phyloP scores from a whole-genome alignment of 331 rosid genomes.

The Arachis monticola region DNA sequence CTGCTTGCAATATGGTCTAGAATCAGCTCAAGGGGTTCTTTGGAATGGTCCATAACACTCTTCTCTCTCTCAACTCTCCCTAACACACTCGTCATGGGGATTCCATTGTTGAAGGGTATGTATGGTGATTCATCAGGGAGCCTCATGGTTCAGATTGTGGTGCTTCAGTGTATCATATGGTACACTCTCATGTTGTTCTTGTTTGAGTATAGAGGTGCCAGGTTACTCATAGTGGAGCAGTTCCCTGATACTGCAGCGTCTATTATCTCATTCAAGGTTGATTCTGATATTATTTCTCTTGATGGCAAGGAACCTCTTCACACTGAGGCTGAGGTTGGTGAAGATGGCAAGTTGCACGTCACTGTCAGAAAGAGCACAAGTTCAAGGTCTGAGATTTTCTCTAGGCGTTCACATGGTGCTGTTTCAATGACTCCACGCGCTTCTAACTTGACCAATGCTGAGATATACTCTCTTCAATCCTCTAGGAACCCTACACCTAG shows the following conservation, averaged over 20 bases:
- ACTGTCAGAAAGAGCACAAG: constrained; percentile 75
- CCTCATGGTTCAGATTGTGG: constrained; percentile 81
- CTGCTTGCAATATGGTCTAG: constrained; percentile 62
- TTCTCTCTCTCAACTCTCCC: constrained; percentile 84
- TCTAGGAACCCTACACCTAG: constrained; percentile 92
- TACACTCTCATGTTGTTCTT: constrained; percentile 77
- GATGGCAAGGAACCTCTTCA: constrained; percentile 83
- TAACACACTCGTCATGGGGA: constrained; percentile 87
- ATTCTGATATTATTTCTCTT: constrained; percentile 70
- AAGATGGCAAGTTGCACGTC: constrained; percentile 80
- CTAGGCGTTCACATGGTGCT: constrained; percentile 73
- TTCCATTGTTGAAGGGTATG: constrained; percentile 80
- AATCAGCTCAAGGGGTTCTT: constrained; percentile 56
- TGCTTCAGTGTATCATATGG: constrained; percentile 85
- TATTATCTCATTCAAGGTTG: constrained; percentile 74
- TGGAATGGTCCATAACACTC: constrained; percentile 82
- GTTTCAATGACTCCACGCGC: constrained; percentile 79
- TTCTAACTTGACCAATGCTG: constrained; percentile 83
- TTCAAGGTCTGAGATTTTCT: constrained; percentile 74
- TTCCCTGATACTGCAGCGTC: constrained; percentile 82
- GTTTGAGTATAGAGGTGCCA: constrained; percentile 77
- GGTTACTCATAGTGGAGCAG: constrained; percentile 72
- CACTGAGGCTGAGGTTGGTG: constrained; percentile 80
- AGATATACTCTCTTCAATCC: constrained; percentile 80
- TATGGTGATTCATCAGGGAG: constrained; percentile 63